phyloP scores from a whole-genome alignment of 1,284 basidiomycete genomes.

The Cerioporus squamosus region DNA sequence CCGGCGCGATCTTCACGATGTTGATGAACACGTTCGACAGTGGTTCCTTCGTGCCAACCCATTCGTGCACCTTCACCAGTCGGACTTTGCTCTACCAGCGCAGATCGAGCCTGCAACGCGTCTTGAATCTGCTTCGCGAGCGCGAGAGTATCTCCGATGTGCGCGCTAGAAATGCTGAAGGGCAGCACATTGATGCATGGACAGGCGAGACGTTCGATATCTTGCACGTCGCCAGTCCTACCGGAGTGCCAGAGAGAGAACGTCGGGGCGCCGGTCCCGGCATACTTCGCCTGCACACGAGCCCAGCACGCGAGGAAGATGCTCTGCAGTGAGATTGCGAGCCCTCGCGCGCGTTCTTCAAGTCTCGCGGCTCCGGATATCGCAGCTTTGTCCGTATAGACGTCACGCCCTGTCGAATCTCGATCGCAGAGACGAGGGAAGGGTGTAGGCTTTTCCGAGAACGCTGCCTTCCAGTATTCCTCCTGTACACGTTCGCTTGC shows the following conservation, averaged over 20 bases:
- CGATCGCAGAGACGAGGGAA: conserved; percentile 35
- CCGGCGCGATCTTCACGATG: conserved; percentile 41
- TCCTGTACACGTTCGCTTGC: conserved; percentile 37
- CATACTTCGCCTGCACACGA: conserved; percentile 41
- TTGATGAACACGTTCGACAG: conserved; percentile 54
- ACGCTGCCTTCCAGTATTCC: conserved; percentile 44
- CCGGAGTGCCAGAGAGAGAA: conserved; percentile 55
- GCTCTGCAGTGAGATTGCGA: conserved; percentile 42
- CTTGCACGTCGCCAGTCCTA: conserved; percentile 39
- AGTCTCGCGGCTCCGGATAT: conserved; percentile 28
- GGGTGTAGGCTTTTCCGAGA: conserved; percentile 37
- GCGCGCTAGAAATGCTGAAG: conserved; percentile 36
- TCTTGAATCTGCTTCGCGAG: conserved; percentile 40
- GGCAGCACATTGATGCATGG: conserved; percentile 56
- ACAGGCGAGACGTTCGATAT: conserved; percentile 43
- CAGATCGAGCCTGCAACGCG: conserved; percentile 43
- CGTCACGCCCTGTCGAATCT: conserved; percentile 10
- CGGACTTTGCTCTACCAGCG: conserved; percentile 48
- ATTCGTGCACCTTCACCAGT: conserved; percentile 41
- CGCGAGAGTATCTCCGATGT: conserved; percentile 26
- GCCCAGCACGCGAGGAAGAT: conserved; percentile 53
- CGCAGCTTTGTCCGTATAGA: conserved; percentile 29
- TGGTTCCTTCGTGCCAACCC: conserved; percentile 38
- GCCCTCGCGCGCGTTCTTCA: conserved; percentile 34
- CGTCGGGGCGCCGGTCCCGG: conserved; percentile 35